Evolutionary conservation across 2,329 filamentous ascomycete genomes (phyloP).

Genomic region (Talaromyces islandicus): DNA sequence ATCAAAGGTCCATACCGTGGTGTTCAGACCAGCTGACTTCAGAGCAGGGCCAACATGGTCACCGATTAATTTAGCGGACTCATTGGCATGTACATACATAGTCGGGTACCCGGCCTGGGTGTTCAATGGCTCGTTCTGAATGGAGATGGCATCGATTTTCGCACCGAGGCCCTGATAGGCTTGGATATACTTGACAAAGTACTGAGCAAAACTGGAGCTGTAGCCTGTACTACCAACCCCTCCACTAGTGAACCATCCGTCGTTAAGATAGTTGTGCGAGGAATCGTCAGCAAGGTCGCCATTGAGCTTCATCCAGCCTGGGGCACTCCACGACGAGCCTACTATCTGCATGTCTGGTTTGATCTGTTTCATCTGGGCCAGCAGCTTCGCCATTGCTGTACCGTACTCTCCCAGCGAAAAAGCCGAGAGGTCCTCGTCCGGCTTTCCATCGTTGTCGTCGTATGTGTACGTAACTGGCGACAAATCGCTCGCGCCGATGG

Average conservation of each 20-base stretch:
- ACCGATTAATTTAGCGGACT: constrained; percentile 26
- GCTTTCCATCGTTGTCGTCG: constrained; percentile 31
- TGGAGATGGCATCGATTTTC: constrained; percentile 28
- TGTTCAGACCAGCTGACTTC: constrained; percentile 16
- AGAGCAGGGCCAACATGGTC: constrained; percentile 25
- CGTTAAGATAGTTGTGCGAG: constrained; percentile 28
- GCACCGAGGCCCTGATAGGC: constrained; percentile 27
- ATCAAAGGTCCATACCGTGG: constrained; percentile 31
- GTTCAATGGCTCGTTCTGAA: constrained; percentile 37
- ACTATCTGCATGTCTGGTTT: constrained; percentile 29
- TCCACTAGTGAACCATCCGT: constrained; percentile 19
- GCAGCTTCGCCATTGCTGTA: constrained; percentile 30
- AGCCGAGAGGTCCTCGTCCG: constrained; percentile 23
- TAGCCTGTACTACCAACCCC: constrained; percentile 26
- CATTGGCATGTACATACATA: constrained; percentile 33
- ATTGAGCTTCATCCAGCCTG: constrained; percentile 38
- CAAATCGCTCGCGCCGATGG: constrained; percentile 33
- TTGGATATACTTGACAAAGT: constrained; percentile 35
- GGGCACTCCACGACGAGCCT: constrained; percentile 33
- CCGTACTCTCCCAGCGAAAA: constrained; percentile 30
- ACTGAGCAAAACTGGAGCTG: constrained; percentile 25
- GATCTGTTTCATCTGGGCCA: constrained; percentile 30
- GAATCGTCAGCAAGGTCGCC: constrained; percentile 22
- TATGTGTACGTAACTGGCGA: constrained; percentile 31
- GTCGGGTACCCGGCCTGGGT: constrained; percentile 31